Percentiles rank a stretch among this genome's conserved stretches.
Evolutionary conservation across 805 yeast species (phyloP).

Genomic region (Komagataella kurtzmanii): DNA sequence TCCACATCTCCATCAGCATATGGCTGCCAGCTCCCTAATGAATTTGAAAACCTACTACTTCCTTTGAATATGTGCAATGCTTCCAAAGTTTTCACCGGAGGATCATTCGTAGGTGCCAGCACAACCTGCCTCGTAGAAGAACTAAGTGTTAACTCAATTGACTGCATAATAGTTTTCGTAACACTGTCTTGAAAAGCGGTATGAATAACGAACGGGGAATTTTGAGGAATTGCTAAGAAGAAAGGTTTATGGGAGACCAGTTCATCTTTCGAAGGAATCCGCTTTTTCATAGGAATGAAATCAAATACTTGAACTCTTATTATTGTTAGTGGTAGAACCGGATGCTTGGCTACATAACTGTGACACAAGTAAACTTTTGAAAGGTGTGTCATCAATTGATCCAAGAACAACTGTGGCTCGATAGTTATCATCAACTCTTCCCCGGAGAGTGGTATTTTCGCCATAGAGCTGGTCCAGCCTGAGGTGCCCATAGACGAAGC

Average conservation of each 20-base stretch:
- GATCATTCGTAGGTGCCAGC: conserved; percentile 20
- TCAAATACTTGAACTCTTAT: conserved; percentile 64
- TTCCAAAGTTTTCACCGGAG: conserved; percentile 32
- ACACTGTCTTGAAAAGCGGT: conserved; percentile 28
- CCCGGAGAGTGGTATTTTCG: conserved; percentile 16
- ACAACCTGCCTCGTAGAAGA: conserved; percentile 27
- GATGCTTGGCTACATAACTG: conserved; percentile 54
- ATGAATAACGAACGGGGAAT: conserved; percentile 56
- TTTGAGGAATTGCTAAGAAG: conserved; percentile 53
- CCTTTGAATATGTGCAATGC: conserved; percentile 49
- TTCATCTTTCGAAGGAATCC: conserved; percentile 16
- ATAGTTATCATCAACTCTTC: conserved; percentile 21
- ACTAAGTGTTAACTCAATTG: conserved; percentile 41
- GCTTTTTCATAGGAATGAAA: conserved; percentile 10
- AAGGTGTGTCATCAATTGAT: conserved; percentile 31
- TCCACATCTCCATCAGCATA: conserved; percentile 63
- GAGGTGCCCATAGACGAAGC: conserved; percentile 12
- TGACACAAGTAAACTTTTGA: conserved; percentile 45
- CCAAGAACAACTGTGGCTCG: conserved; percentile 38
- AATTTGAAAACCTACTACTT: conserved; percentile 42
- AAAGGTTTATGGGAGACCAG: conserved; percentile 45
- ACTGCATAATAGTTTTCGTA: conserved; percentile 42
- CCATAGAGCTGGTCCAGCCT: conserved; percentile 35
- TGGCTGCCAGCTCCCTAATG: conserved; percentile 61
- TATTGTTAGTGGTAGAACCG: conserved; percentile 43